Evolutionary conservation across 805 yeast species (phyloP).

Genomic region (Pichia sporocuriosa): DNA sequence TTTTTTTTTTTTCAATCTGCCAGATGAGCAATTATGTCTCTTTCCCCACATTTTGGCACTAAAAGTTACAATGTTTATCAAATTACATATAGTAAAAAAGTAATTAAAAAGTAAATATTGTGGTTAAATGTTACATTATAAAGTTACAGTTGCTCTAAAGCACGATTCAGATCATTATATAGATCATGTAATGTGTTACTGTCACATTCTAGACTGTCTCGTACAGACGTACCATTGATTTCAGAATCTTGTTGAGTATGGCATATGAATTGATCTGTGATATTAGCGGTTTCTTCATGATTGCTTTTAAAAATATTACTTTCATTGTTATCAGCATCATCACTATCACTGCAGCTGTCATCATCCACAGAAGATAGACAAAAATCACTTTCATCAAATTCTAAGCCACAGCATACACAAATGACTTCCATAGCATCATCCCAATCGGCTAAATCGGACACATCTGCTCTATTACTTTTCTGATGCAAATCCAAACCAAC

Average conservation of each 20-base stretch:
- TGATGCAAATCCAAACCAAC: conserved; percentile 16
- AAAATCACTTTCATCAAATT: conserved; percentile 31
- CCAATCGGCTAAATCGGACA: conserved; percentile 27
- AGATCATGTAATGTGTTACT: not conserved
- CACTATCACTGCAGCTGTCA: conserved; percentile 11
- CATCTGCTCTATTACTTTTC: conserved; percentile 13
- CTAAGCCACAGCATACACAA: conserved; percentile 26
- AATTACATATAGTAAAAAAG: too few relatives aligned
- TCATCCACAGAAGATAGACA: conserved; percentile 15
- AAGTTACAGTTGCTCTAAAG: not conserved
- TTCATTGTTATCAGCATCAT: not conserved
- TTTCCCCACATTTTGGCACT: too few relatives aligned
- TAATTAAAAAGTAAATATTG: not conserved
- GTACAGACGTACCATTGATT: not conserved
- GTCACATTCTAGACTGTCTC: not conserved
- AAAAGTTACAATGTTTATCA: too few relatives aligned
- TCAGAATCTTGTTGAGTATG: too few relatives aligned
- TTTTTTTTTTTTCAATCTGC: too few relatives aligned
- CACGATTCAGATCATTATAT: not conserved
- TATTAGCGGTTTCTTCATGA: too few relatives aligned
- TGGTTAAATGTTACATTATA: not conserved
- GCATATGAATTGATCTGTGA: too few relatives aligned
- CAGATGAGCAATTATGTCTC: too few relatives aligned
- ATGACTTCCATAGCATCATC: conserved; percentile 32
- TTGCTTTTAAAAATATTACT: not conserved